Percentiles rank a stretch among this genome's conserved stretches.
phyloP scores from a whole-genome alignment of 768 basidiomycete genomes.

The Hydnomerulius pinastri region DNA sequence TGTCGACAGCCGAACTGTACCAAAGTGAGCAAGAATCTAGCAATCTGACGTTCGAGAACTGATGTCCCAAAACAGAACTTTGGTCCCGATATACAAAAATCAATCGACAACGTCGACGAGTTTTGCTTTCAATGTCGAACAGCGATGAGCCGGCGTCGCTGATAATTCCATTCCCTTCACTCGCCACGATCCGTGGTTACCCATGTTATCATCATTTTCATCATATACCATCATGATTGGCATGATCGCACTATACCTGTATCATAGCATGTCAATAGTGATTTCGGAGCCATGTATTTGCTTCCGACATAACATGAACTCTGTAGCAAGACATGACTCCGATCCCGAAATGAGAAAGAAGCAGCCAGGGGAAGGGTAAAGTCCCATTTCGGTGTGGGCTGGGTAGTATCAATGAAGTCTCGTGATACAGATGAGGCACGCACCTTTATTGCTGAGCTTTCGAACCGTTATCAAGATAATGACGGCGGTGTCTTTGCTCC shows the following conservation, averaged over 20 bases:
- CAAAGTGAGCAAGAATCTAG: constrained; percentile 46
- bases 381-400: neutral
- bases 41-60: constrained; percentile 14
- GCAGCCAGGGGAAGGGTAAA: neutral
- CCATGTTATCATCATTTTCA: neutral
- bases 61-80: constrained; percentile 49
- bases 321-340: neutral
- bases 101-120: constrained; percentile 70
- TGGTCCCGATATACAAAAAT: constrained; percentile 66
- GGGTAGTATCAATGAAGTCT: neutral
- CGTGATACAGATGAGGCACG: constrained; percentile 8
- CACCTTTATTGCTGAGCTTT: neutral
- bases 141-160: constrained; percentile 43
- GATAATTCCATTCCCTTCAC: constrained; percentile 6
- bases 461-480: constrained; percentile 9
- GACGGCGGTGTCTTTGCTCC: neutral
- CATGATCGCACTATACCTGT: constrained; percentile 31
- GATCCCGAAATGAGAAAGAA: neutral
- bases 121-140: constrained; percentile 71
- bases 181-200: neutral
- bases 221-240: constrained; percentile 10
- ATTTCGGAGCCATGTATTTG: constrained; percentile 8
- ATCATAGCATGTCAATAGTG: constrained; percentile 24
- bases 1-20: constrained; percentile 58
- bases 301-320: constrained; percentile 8